These are phyloP conservation scores for Gnaphalium uliginosum DNA, from an alignment of 129 eudicot genomes.

Conservation along the genomic window DNA sequence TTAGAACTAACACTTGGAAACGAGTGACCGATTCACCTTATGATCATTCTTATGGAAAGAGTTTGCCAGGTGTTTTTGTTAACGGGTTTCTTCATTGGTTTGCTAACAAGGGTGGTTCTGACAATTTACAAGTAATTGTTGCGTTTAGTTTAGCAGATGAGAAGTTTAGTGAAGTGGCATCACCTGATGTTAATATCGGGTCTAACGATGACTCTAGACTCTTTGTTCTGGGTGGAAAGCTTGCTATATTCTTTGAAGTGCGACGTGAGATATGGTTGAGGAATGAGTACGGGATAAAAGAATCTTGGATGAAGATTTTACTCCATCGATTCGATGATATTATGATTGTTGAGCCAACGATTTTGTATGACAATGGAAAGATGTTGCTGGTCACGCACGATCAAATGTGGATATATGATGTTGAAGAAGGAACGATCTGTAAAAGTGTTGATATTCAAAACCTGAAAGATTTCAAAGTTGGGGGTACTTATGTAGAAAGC, in stretches of 20 bases:
- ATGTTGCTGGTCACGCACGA: not conserved
- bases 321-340: not conserved
- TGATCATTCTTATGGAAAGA: slow-evolving; percentile 44
- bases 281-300: slow-evolving; percentile 26
- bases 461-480: not conserved
- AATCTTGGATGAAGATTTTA: slow-evolving; percentile 24
- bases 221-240: slow-evolving; percentile 27
- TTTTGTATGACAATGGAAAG: not conserved
- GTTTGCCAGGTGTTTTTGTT: slow-evolving; percentile 41
- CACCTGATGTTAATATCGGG: slow-evolving; percentile 28
- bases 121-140: slow-evolving; percentile 26
- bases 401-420: not conserved
- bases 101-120: slow-evolving; percentile 17
- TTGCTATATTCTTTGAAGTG: slow-evolving; percentile 19
- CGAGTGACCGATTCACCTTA: slow-evolving; percentile 41
- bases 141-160: slow-evolving; percentile 55
- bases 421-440: not conserved
- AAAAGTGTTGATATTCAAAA: not conserved
- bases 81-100: slow-evolving; percentile 63
- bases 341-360: not conserved
- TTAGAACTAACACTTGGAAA: slow-evolving; percentile 48
- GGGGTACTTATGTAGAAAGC: not conserved
- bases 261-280: slow-evolving; percentile 28
- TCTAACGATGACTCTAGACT: not conserved
- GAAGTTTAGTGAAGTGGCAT: slow-evolving; percentile 38